Evolutionary conservation across 768 basidiomycete genomes (phyloP).

Genomic region (Suillus clintonianus): DNA sequence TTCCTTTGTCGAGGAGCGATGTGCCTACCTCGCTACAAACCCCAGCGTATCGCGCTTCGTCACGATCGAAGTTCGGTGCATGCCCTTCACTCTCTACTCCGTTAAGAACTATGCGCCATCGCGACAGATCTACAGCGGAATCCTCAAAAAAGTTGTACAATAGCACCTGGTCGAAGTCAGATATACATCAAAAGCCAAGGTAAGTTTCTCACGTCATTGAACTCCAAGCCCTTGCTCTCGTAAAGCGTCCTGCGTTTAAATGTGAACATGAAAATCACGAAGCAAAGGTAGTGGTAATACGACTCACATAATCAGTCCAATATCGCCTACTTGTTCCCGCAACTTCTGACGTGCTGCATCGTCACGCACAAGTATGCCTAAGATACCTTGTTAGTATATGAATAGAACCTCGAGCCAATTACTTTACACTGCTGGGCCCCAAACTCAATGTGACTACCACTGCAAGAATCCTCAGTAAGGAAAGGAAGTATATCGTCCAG

Average conservation of each 20-base stretch:
- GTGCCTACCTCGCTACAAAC: slow-evolving; percentile 57
- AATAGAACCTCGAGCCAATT: not conserved
- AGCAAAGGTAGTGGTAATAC: not conserved
- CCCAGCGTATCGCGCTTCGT: slow-evolving; percentile 50
- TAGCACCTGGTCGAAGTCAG: slow-evolving; percentile 50
- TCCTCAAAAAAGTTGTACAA: slow-evolving; percentile 77
- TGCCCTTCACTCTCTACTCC: slow-evolving; percentile 29
- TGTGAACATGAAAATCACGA: not conserved
- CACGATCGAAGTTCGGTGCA: slow-evolving; percentile 46
- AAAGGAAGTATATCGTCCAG: not conserved
- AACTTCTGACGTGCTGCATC: slow-evolving; percentile 51
- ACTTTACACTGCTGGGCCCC: slow-evolving; percentile 66
- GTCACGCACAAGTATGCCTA: slow-evolving; percentile 73
- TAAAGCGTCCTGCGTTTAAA: slow-evolving; percentile 28
- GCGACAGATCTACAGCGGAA: slow-evolving; percentile 48
- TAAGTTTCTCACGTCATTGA: slow-evolving; percentile 16
- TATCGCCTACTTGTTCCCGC: slow-evolving; percentile 52
- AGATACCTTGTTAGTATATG: not conserved
- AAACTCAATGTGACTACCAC: slow-evolving; percentile 54
- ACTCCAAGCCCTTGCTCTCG: slow-evolving; percentile 33
- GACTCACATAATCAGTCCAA: slow-evolving; percentile 60
- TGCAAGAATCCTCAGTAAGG: slow-evolving; percentile 22
- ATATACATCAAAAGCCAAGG: not conserved
- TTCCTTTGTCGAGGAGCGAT: not conserved
- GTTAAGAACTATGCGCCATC: slow-evolving; percentile 64